Conservation (phyloP, 495 filamentous ascomycete species). For the Talaromyces trachyspermus region DNA sequence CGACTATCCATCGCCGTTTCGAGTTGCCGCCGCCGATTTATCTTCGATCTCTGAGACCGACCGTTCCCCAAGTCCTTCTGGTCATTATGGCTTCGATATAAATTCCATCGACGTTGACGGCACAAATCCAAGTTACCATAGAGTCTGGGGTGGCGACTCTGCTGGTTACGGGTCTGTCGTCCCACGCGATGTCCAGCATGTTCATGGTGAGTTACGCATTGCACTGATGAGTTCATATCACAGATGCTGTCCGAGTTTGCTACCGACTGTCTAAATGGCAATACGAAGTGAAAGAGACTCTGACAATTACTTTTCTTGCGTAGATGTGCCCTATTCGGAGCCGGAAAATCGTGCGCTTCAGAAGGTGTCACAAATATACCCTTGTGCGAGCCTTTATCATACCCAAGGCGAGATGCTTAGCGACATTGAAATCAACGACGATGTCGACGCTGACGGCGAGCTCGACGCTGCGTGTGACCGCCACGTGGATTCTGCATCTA, state of each 20-base stretch:
- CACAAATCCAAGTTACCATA: neutral
- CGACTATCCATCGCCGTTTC: conserved; percentile 2
- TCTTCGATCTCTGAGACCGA: conserved; percentile 6
- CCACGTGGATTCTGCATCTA: neutral
- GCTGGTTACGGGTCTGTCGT: neutral
- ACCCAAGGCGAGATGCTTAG: neutral
- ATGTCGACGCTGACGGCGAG: conserved; percentile 5
- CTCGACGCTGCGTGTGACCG: neutral
- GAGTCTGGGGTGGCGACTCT: neutral
- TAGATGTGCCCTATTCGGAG: neutral
- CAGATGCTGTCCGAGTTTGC: too few relatives aligned
- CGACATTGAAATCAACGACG: neutral
- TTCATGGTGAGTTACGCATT: neutral
- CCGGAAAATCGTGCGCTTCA: neutral
- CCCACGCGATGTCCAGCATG: conserved; percentile 1
- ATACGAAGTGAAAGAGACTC: too few relatives aligned
- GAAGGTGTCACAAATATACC: conserved; percentile 6
- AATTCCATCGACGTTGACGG: neutral
- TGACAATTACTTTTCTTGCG: neutral
- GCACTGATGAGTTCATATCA: neutral
- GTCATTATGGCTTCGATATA: neutral
- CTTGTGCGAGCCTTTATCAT: neutral
- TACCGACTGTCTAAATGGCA: neutral
- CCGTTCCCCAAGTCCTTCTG: conserved; percentile 7
- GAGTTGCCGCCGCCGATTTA: neutral